These are phyloP conservation scores for Exserohilum rostratum DNA, from an alignment of 2,329 filamentous ascomycete genomes.

Conservation along the genomic window DNA sequence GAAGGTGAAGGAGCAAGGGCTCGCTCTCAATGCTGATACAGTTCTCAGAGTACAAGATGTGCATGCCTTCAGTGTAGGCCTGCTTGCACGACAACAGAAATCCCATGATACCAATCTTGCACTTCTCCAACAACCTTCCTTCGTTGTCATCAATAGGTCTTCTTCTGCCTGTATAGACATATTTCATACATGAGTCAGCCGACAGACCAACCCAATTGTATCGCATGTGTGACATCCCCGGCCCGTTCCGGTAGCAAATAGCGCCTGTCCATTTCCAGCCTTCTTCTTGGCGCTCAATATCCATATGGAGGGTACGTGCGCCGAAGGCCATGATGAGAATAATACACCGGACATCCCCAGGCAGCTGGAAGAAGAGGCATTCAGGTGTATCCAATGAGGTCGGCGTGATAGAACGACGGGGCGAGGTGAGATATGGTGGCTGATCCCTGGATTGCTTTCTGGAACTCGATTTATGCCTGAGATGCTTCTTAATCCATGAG, in stretches of 20 bases:
- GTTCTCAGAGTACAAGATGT: conserved; percentile 15
- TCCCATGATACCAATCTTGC: conserved; percentile 11
- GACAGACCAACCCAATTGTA: not conserved
- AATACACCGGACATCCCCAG: conserved; percentile 8
- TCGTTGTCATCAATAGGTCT: no score
- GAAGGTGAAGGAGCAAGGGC: conserved; percentile 15
- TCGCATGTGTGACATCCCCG: not conserved
- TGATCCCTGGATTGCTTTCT: not conserved
- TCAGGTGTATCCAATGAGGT: conserved; percentile 1
- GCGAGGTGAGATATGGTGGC: conserved; percentile 3
- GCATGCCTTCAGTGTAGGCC: conserved; percentile 18
- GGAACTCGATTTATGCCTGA: not conserved
- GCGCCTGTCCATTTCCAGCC: conserved; percentile 11
- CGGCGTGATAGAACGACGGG: conserved; percentile 8
- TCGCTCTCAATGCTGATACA: conserved; percentile 11
- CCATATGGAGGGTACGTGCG: conserved; percentile 8
- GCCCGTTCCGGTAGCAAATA: not conserved
- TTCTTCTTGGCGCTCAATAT: not conserved
- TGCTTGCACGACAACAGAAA: conserved; percentile 18
- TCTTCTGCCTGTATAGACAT: no score
- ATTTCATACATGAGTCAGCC: not conserved
- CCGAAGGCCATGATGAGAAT: conserved; percentile 10
- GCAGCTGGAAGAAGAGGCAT: conserved; percentile 13
- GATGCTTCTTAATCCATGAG: conserved; percentile 1
- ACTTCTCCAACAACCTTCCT: not conserved